phyloP scores from a whole-genome alignment of 75 land plant genomes.

The Pinus albicaulis region DNA sequence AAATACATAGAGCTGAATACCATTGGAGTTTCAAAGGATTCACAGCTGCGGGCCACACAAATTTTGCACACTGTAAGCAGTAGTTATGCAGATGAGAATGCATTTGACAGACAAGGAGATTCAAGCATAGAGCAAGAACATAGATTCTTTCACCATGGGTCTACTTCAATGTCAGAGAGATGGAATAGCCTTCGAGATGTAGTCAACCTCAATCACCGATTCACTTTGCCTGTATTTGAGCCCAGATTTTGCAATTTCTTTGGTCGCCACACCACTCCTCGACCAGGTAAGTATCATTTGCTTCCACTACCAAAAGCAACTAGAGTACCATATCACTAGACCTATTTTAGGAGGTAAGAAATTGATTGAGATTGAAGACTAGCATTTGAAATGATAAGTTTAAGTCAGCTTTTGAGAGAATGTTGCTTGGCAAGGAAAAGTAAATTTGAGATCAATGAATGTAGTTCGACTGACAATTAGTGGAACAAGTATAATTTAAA shows the following conservation, averaged over 20 bases:
- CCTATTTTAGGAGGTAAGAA: not conserved
- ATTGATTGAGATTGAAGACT: not conserved
- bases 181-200: slow-evolving; percentile 64
- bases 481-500: not conserved
- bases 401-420: not conserved
- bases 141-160: slow-evolving; percentile 57
- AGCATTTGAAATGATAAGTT: not conserved
- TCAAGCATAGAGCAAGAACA: not conserved
- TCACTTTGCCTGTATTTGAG: slow-evolving; percentile 54
- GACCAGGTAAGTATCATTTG: slow-evolving; percentile 55
- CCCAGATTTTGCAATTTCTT: slow-evolving; percentile 47
- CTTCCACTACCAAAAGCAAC: not conserved
- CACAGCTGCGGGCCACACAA: slow-evolving; percentile 78
- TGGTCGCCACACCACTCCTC: slow-evolving; percentile 15
- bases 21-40: slow-evolving; percentile 93
- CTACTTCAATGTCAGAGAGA: slow-evolving; percentile 40
- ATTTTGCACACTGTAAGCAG: slow-evolving; percentile 49
- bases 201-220: slow-evolving; percentile 23
- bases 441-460: not conserved
- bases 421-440: not conserved
- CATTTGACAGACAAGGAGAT: not conserved
- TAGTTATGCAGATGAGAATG: slow-evolving; percentile 18
- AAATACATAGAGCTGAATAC: slow-evolving; percentile 81
- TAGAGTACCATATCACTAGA: not conserved
- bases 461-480: not conserved